A percentile compares a stretch with the other conserved stretches of the same genome.
Evolutionary conservation across 352 stramenopile species (phyloP).

Genomic region (Elongisporangium undulatum): DNA sequence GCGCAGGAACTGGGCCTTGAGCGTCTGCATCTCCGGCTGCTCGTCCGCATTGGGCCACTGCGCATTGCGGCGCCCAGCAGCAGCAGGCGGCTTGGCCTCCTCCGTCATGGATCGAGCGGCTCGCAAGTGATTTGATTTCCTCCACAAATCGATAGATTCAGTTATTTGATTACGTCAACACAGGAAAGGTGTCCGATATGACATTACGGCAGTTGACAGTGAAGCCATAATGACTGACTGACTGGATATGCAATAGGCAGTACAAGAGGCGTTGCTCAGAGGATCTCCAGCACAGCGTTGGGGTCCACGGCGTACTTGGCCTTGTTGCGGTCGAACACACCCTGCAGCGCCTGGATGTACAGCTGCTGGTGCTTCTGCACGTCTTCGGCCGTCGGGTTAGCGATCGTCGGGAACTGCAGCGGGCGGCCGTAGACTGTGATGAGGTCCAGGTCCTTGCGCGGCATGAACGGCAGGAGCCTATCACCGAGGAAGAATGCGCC

Average conservation of each 20-base stretch:
- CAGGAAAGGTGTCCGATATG: neutral
- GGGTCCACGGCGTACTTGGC: constrained; percentile 35
- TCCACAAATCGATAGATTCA: neutral
- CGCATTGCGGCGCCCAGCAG: constrained; percentile 1
- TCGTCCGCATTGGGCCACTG: constrained; percentile 11
- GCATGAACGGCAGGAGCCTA: constrained; percentile 70
- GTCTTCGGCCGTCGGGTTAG: constrained; percentile 61
- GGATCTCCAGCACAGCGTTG: constrained; percentile 11
- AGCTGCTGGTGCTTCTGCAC: constrained; percentile 61
- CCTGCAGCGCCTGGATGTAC: constrained; percentile 54
- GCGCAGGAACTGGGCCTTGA: constrained; percentile 16
- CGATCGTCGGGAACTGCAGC: constrained; percentile 57
- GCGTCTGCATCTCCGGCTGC: constrained; percentile 11
- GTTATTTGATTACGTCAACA: neutral
- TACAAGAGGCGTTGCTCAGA: too few species aligned
- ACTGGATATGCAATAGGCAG: too few species aligned
- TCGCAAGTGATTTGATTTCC: neutral
- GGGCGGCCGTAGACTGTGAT: constrained; percentile 63
- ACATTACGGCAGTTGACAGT: neutral
- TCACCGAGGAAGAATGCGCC: constrained; percentile 59
- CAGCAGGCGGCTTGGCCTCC: neutral
- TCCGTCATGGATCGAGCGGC: neutral
- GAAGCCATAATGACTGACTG: too few species aligned
- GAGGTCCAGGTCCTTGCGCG: constrained; percentile 47
- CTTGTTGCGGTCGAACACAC: constrained; percentile 57